Evolutionary conservation across 83 land plant genomes (phyloP).

Genomic region (Thuja plicata): DNA sequence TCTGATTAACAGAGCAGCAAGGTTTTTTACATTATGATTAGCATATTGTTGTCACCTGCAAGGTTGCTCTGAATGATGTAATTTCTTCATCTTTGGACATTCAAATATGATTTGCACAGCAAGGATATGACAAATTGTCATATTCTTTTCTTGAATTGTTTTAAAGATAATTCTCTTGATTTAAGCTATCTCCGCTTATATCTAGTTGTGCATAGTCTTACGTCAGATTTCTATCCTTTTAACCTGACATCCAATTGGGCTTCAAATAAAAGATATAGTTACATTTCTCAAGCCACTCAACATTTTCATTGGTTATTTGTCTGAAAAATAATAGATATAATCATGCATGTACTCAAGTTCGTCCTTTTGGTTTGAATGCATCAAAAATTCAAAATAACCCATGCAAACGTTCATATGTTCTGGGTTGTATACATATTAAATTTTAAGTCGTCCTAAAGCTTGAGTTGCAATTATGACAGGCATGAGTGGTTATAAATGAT

Average conservation of each 20-base stretch:
- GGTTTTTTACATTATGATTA: not conserved
- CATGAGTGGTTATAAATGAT: too few relatives aligned
- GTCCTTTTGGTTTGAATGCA: not conserved
- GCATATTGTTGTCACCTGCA: not conserved
- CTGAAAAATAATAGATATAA: not conserved
- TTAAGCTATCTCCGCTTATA: too few relatives aligned
- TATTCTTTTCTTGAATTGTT: not conserved
- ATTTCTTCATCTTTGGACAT: not conserved
- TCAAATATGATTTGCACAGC: not conserved
- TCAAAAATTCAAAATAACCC: too few relatives aligned
- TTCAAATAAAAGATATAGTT: not conserved
- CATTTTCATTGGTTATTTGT: not conserved
- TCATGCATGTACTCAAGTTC: not conserved
- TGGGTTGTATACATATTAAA: too few relatives aligned
- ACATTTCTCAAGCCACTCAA: too few relatives aligned
- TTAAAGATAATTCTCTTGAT: not conserved
- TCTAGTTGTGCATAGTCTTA: too few relatives aligned
- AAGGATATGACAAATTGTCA: constrained; percentile 5
- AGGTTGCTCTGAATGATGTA: constrained; percentile 8
- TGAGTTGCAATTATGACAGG: not conserved
- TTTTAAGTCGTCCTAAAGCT: not conserved
- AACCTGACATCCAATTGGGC: too few relatives aligned
- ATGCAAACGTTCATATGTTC: too few relatives aligned
- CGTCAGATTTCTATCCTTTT: too few relatives aligned
- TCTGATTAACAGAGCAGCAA: not conserved